phyloP scores from a whole-genome alignment of 495 filamentous ascomycete species.

The Daldinia grandis region DNA sequence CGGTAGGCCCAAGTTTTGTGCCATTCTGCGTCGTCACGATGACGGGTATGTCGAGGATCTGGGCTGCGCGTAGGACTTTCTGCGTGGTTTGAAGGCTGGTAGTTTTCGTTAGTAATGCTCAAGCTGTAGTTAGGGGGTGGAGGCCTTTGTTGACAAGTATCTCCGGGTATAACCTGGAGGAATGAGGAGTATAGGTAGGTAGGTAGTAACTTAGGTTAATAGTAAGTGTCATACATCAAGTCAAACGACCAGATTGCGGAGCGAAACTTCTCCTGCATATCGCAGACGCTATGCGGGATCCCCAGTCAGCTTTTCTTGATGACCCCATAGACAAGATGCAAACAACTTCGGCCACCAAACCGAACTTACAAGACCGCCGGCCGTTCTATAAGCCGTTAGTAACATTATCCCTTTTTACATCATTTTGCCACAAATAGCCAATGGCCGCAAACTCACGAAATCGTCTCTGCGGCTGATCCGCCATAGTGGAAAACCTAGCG shows the following conservation, averaged over 20 bases:
- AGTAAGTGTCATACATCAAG: constrained; percentile 65
- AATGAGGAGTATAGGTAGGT: neutral
- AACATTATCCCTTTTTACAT: neutral
- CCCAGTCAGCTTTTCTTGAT: neutral
- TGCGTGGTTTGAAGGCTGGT: constrained; percentile 60
- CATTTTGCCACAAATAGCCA: neutral
- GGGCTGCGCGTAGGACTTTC: constrained; percentile 62
- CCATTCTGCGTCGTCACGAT: constrained; percentile 86
- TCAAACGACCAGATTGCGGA: constrained; percentile 81
- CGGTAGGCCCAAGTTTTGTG: constrained; percentile 77
- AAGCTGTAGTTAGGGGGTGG: neutral
- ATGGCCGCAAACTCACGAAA: constrained; percentile 48
- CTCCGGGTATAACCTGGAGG: neutral
- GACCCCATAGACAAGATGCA: neutral
- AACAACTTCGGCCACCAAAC: neutral
- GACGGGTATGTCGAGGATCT: constrained; percentile 76
- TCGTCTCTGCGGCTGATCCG: constrained; percentile 44
- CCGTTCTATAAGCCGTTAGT: constrained; percentile 59
- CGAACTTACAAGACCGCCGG: constrained; percentile 73
- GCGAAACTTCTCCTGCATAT: constrained; percentile 94
- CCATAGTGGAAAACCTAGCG: constrained; percentile 41
- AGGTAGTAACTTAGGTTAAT: neutral
- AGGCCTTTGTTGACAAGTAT: neutral
- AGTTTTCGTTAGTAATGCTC: neutral
- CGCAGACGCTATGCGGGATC: constrained; percentile 76